phyloP scores from a whole-genome alignment of 768 basidiomycete genomes.

The Lactifluus subvellereus region DNA sequence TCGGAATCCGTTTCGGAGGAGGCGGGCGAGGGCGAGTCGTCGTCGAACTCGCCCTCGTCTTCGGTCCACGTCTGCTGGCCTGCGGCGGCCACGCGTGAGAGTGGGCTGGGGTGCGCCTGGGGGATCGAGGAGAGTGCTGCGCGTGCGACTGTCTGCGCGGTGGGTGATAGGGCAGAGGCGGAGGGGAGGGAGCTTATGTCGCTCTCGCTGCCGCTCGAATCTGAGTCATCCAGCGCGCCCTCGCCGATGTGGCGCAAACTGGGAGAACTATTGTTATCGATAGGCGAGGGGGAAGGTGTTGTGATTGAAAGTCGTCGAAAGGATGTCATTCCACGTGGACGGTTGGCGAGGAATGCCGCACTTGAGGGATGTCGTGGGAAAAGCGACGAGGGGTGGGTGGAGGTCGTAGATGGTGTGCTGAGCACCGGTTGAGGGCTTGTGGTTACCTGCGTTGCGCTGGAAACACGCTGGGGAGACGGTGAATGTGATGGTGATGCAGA shows the following conservation, averaged over 20 bases:
- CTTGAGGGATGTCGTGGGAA: slow-evolving; percentile 24
- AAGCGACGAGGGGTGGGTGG: slow-evolving; percentile 8
- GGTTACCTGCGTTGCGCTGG: slow-evolving; percentile 8
- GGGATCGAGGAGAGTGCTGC: slow-evolving; percentile 30
- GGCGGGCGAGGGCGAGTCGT: slow-evolving; percentile 49
- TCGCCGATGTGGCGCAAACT: slow-evolving; percentile 67
- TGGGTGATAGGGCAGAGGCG: slow-evolving; percentile 32
- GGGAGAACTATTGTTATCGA: slow-evolving; percentile 31
- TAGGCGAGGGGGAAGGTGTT: slow-evolving; percentile 31
- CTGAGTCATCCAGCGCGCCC: slow-evolving; percentile 72
- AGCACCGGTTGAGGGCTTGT: slow-evolving; percentile 16
- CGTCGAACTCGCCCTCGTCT: slow-evolving; percentile 47
- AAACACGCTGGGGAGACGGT: slow-evolving; percentile 20
- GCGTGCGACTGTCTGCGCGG: slow-evolving; percentile 28
- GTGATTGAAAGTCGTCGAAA: slow-evolving; percentile 44
- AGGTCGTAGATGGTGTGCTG: slow-evolving; percentile 17
- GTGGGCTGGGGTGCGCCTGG: slow-evolving; percentile 60
- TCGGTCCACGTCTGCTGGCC: slow-evolving; percentile 50
- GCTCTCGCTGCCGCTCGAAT: slow-evolving; percentile 45
- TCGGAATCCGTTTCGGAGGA: slow-evolving; percentile 61
- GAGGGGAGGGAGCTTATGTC: slow-evolving; percentile 17
- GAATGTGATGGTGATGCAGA: slow-evolving; percentile 18
- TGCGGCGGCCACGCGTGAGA: slow-evolving; percentile 46
- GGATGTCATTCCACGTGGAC: slow-evolving; percentile 28
- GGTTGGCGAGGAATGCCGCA: slow-evolving; percentile 18